Evolutionary conservation across 345 rosid genomes (phyloP).

Genomic region (Jatropha curcas): DNA sequence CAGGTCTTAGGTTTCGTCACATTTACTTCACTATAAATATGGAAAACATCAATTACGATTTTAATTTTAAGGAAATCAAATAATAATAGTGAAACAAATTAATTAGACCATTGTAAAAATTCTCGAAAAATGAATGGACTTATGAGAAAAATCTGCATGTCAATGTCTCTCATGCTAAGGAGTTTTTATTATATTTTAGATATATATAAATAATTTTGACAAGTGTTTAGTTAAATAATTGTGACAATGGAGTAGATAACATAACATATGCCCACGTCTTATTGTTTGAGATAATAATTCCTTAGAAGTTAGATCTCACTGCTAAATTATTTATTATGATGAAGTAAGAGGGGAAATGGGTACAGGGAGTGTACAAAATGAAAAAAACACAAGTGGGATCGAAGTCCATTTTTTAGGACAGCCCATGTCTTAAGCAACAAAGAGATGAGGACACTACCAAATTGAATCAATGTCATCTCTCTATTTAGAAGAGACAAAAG

Average conservation of each 20-base stretch:
- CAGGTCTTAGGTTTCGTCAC: no score
- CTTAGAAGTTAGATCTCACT: neutral
- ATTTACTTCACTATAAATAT: no score
- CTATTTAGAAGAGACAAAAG: neutral
- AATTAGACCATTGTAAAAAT: no score
- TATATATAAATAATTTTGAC: no score
- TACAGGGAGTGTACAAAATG: neutral
- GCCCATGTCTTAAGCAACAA: slow-evolving; percentile 16
- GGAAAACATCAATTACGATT: no score
- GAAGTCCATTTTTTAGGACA: slow-evolving; percentile 16
- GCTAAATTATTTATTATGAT: neutral
- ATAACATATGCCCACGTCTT: slow-evolving; percentile 2
- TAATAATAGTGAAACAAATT: no score
- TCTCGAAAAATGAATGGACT: no score
- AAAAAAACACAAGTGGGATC: neutral
- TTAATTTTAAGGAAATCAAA: no score
- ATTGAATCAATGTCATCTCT: slow-evolving; percentile 8
- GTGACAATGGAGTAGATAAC: neutral
- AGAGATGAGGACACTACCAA: slow-evolving; percentile 7
- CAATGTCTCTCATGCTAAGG: no score
- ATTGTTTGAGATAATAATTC: slow-evolving; percentile 5
- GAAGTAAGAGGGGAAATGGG: neutral
- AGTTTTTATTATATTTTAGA: no score
- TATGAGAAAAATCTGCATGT: no score
- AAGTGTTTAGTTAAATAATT: neutral